These are phyloP conservation scores for Aspergillus sp. DNA, from an alignment of 2,329 filamentous ascomycete genomes.

Conservation along the genomic window DNA sequence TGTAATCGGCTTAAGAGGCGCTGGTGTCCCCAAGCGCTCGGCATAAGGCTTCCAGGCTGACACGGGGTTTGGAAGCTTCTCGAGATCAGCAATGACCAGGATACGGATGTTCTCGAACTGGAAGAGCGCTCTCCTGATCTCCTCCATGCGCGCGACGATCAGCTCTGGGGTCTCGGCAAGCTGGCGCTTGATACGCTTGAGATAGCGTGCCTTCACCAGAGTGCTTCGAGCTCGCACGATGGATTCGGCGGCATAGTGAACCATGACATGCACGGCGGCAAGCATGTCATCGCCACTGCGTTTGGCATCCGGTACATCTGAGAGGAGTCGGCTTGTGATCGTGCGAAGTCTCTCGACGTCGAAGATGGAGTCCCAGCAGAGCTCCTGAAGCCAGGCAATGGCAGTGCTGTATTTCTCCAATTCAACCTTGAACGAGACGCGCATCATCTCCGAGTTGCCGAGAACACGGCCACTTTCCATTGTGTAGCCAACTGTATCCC, in stretches of 20 bases:
- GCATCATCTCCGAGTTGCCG: slow-evolving; percentile 71
- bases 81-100: slow-evolving; percentile 72
- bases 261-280: slow-evolving; percentile 57
- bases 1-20: slow-evolving; percentile 60
- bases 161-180: slow-evolving; percentile 65
- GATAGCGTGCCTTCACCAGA: slow-evolving; percentile 76
- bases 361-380: slow-evolving; percentile 84
- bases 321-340: slow-evolving; percentile 68
- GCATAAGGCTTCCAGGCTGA: slow-evolving; percentile 65
- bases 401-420: slow-evolving; percentile 74
- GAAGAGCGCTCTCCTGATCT: slow-evolving; percentile 66
- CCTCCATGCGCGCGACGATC: slow-evolving; percentile 68
- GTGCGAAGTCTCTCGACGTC: slow-evolving; percentile 58
- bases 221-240: slow-evolving; percentile 68
- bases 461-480: slow-evolving; percentile 60
- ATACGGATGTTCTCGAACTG: slow-evolving; percentile 77
- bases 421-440: slow-evolving; percentile 77
- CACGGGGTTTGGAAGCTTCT: slow-evolving; percentile 64
- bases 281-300: slow-evolving; percentile 63
- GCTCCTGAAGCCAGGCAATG: slow-evolving; percentile 72
- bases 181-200: slow-evolving; percentile 74
- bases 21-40: slow-evolving; percentile 41
- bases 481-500: slow-evolving; percentile 77
- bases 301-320: slow-evolving; percentile 86
- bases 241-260: slow-evolving; percentile 70